phyloP scores from a whole-genome alignment of 768 basidiomycete genomes.

The Mrakia frigida region DNA sequence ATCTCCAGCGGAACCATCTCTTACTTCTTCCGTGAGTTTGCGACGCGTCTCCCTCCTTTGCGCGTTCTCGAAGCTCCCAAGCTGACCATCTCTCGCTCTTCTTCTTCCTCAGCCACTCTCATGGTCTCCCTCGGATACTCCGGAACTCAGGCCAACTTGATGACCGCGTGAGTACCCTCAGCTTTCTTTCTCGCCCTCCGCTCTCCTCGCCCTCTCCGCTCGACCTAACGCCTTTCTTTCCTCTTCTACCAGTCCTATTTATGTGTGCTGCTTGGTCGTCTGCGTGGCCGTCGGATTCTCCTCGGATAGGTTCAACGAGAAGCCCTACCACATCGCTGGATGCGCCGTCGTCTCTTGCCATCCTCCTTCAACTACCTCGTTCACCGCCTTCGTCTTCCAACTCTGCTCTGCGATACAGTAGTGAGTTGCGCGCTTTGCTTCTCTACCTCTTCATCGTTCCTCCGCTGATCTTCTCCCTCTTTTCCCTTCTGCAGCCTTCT shows the following conservation, averaged over 20 bases:
- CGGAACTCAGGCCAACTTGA: constrained; percentile 6
- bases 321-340: constrained; percentile 38
- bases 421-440: too few species aligned
- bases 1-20: constrained; percentile 1
- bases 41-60: neutral
- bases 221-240: too few species aligned
- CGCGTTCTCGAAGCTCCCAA: neutral
- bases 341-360: constrained; percentile 32
- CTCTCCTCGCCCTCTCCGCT: too few species aligned
- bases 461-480: too few species aligned
- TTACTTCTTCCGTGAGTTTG: constrained; percentile 8
- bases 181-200: too few species aligned
- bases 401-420: constrained; percentile 38
- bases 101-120: neutral
- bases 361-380: constrained; percentile 42
- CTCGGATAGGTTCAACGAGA: constrained; percentile 40
- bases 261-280: constrained; percentile 39
- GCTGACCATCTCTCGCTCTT: neutral
- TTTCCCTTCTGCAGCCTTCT: constrained; percentile 33
- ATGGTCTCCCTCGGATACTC: constrained; percentile 12
- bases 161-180: neutral
- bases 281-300: constrained; percentile 36
- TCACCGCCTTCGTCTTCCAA: constrained; percentile 38
- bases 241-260: constrained; percentile 35
- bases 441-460: too few species aligned